Evolutionary conservation across 192 early-diverging fungal species (phyloP), one percentile per base, ranked within the genome.

Genomic region (Podila minutissima): DNA sequence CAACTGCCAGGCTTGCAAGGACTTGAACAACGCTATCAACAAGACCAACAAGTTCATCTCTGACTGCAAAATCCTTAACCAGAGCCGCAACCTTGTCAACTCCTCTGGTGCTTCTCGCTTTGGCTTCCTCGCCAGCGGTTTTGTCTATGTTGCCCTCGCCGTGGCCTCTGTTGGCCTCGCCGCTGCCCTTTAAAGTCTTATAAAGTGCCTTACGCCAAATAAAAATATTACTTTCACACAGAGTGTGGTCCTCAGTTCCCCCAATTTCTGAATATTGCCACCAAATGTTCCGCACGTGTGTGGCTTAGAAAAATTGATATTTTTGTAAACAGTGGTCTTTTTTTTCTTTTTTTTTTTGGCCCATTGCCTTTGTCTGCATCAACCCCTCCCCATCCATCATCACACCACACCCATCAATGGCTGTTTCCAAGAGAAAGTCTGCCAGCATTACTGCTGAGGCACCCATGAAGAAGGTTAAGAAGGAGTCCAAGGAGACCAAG

Each of bases 371-470:
- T 29, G 29, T 48, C 38, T 33, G 48, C 65, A 24, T 28, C 46
- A n/a, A 67, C 50, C 29, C 50, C 65, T 64, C 24, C 19, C 37
- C 58, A 37, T 49, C 24, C 62, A 22, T 26, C 20, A 24, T 35
- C 32, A 41, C 35, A 17, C 26, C 60, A 62, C 26, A 66, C 1
- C 41, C 28, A 48, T 24, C 13, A 51, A 81, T 81, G 77, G 77
- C 77, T 61, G 71, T 73, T 59, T 28, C 68, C 38, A 83, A 83
- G 68, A 71, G 83, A 49, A 83, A 83, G 57, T 73, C 74, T 38
- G 64, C 57, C 66, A 74, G 71, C 59, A 64, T 70, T 46, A 69
- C 71, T 24, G 65, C 64, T 33, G 83, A 83, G 68, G 64, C 69
- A n/a, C 75, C 75, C 29, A 35, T 67, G 33, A 83, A 78, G 65